Base-by-base conservation (phyloP, 768 basidiomycete species). In the Paxillus ammoniavirescens region DNA sequence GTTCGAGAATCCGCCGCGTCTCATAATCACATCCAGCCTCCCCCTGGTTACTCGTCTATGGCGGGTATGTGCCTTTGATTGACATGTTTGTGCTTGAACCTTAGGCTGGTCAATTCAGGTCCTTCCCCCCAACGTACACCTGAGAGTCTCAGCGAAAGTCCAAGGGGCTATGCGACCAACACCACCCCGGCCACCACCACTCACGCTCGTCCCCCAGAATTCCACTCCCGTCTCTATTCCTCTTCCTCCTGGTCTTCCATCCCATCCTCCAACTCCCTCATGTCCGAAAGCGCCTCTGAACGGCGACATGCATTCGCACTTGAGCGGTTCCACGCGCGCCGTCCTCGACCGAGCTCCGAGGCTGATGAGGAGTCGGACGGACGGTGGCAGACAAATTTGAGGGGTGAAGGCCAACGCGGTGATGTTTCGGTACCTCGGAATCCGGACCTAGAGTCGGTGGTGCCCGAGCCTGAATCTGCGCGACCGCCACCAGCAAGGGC, bases 261-360 rank as follows among this genome's bases (percentile, higher is more conserved):
- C 15, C 68, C 70, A 6, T 64, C 69, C 8, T 69, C 73, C 21
- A 78, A 72, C 35, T 75, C 73, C 0, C 72, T 76, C 42, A 71
- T 76, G 38, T 70, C 73, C 1, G 79, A 81, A 58, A 79, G 68
- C 54, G 73, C 75, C 2, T 71, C 71, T 10, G 79, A 79, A 49
- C 68, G 72, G 43, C 70, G 76, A 28, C 66, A 74, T 15, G 63
- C 70, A 17, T 66, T 63, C 8, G 76, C 77, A 17, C 64, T 73
- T 31, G 67, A 71, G 6, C 72, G 73, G 14, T 50, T 75, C 42
- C 66, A 70, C 14, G 56, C 69, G 3, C 58, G 56, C 2, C 17
- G 47, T 6, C 53, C 52, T 36, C 62, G 54, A 53, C 55, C 62
- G 8, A 69, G 61, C 13, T 54, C 63, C 0, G 66, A 66, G 44